Percentiles rank a stretch among this genome's conserved stretches.
Conservation (phyloP, 352 stramenopile species). For the Globisporangium apiculatum region DNA sequence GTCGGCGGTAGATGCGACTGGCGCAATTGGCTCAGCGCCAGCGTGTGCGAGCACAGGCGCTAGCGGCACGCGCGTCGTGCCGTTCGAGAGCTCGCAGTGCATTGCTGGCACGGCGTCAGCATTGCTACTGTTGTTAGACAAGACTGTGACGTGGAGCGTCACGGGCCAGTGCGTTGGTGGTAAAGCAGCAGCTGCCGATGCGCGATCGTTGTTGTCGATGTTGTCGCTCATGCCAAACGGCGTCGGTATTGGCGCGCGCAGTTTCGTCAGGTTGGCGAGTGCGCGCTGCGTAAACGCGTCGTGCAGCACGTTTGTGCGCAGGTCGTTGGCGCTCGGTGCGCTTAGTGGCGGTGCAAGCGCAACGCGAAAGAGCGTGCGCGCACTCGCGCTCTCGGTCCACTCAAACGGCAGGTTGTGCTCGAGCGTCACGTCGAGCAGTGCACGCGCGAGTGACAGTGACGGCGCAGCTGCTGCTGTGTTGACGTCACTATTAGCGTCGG, state of each 20-base stretch:
- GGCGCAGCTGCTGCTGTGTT: too few species aligned
- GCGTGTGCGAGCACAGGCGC: constrained; percentile 19
- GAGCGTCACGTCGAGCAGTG: constrained; percentile 52
- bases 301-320: constrained; percentile 36
- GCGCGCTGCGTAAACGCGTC: constrained; percentile 27
- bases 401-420: constrained; percentile 61
- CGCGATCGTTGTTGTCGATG: not conserved
- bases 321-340: constrained; percentile 26
- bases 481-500: too few species aligned
- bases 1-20: constrained; percentile 6
- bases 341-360: constrained; percentile 12
- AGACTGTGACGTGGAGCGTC: constrained; percentile 24
- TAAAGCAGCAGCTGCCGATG: not conserved
- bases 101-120: constrained; percentile 12
- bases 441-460: not conserved
- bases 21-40: not conserved
- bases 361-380: constrained; percentile 37
- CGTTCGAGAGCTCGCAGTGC: constrained; percentile 31
- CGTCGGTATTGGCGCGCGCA: constrained; percentile 19
- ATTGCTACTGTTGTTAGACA: constrained; percentile 2
- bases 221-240: constrained; percentile 9
- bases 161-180: constrained; percentile 18
- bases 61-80: constrained; percentile 26
- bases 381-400: constrained; percentile 46
- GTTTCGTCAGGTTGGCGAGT: not conserved